Evolutionary conservation across 345 rosid genomes (phyloP).

Genomic region (Isatis tinctoria): DNA sequence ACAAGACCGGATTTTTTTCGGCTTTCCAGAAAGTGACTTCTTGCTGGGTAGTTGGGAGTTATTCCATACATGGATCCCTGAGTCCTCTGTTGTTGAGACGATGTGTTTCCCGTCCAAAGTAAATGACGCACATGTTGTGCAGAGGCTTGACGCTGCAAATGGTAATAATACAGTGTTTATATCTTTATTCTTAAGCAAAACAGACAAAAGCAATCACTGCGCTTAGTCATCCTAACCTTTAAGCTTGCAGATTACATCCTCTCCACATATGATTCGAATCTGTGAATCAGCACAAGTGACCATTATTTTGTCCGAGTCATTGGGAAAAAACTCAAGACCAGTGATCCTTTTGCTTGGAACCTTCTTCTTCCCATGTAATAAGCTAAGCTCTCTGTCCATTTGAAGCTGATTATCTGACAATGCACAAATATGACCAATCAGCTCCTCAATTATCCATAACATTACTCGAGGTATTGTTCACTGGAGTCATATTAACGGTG

Average conservation of each 20-base stretch:
- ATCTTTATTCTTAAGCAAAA: background rate
- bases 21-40: conserved; percentile 23
- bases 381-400: conserved; percentile 52
- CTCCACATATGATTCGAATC: conserved; percentile 43
- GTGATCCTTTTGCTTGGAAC: conserved; percentile 63
- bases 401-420: conserved; percentile 52
- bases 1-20: conserved; percentile 39
- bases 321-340: conserved; percentile 52
- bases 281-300: conserved; percentile 73
- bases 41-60: conserved; percentile 34
- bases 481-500: background rate
- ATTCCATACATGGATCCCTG: conserved; percentile 61
- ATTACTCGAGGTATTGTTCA: background rate
- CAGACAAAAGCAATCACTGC: background rate
- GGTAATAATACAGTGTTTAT: background rate
- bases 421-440: background rate
- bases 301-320: conserved; percentile 50
- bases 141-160: conserved; percentile 44
- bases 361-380: conserved; percentile 61
- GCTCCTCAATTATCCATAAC: background rate
- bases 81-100: conserved; percentile 55
- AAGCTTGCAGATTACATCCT: conserved; percentile 53
- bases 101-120: conserved; percentile 61
- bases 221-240: conserved; percentile 32
- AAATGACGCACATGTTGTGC: conserved; percentile 49